Percentiles rank a stretch among this genome's conserved stretches.
These are phyloP conservation scores for Leptodontidium sp. DNA, from an alignment of 2,329 filamentous ascomycete species.

Conservation along the genomic window DNA sequence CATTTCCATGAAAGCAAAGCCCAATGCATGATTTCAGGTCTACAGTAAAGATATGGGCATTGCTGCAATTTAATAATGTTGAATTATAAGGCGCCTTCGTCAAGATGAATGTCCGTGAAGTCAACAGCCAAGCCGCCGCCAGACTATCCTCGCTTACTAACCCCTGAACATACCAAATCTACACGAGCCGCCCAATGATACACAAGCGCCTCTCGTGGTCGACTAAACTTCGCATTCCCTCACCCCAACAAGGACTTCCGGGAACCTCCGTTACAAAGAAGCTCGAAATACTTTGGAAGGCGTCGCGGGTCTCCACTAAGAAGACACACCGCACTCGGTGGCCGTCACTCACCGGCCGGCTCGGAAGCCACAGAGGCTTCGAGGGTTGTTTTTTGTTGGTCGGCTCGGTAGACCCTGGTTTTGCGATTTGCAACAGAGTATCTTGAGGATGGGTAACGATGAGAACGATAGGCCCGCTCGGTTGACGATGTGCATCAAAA, in stretches of 20 bases:
- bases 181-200: conserved; percentile 8
- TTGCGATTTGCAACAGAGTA: conserved; percentile 9
- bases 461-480: not conserved
- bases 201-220: conserved; percentile 5
- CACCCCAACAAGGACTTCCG: not conserved
- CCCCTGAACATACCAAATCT: not conserved
- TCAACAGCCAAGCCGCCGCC: not conserved
- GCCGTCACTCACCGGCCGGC: not conserved
- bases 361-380: conserved; percentile 1
- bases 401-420: conserved; percentile 9
- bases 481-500: not conserved
- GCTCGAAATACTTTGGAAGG: not conserved
- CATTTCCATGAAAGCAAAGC: too few relatives aligned
- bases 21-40: not conserved
- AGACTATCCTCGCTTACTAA: not conserved
- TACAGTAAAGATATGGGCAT: too few relatives aligned
- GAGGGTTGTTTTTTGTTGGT: not conserved
- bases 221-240: conserved; percentile 1
- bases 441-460: not conserved
- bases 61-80: too few relatives aligned
- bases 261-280: not conserved
- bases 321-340: not conserved
- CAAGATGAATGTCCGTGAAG: not conserved
- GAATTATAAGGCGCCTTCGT: not conserved
- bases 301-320: not conserved